phyloP scores from a whole-genome alignment of 139 green algal species.

The Nannochloris sp. region DNA sequence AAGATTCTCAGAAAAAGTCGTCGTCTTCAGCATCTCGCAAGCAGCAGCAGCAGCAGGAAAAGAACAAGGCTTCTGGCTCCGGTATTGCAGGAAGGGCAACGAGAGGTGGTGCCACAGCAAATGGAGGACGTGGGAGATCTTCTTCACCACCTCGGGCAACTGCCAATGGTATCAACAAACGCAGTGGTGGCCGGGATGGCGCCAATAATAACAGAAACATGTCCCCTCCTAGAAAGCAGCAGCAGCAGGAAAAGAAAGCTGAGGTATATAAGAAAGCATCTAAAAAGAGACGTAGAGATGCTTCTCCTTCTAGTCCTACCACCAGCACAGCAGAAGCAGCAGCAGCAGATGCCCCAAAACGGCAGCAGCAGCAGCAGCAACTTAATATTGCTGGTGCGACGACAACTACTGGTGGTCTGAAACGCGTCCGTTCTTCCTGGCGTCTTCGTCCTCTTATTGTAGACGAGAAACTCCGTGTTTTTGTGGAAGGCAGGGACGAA shows the following conservation, averaged over 20 bases:
- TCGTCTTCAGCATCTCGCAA: no score
- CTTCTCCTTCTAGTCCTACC: not conserved
- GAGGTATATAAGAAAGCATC: not conserved
- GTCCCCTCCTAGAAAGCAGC: not conserved
- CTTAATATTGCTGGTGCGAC: not conserved
- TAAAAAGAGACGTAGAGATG: not conserved
- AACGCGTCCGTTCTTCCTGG: constrained; percentile 24
- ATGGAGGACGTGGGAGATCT: no score
- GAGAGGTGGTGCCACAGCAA: not conserved
- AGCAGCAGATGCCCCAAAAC: not conserved
- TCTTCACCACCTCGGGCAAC: no score
- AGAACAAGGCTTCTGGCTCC: not conserved
- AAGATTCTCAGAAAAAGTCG: no score
- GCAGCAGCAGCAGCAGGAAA: not conserved
- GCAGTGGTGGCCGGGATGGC: no score
- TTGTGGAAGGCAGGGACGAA: constrained; percentile 18
- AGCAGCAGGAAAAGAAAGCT: no score
- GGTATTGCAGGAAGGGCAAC: not conserved
- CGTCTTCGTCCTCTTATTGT: constrained; percentile 26
- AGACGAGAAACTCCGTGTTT: constrained; percentile 34
- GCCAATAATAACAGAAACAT: no score
- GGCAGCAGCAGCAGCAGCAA: not conserved
- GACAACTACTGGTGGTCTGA: constrained; percentile 8
- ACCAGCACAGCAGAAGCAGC: not conserved
- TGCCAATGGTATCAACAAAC: no score